Conservation (phyloP, 768 basidiomycete species). For the Mycena sanguinolenta region DNA sequence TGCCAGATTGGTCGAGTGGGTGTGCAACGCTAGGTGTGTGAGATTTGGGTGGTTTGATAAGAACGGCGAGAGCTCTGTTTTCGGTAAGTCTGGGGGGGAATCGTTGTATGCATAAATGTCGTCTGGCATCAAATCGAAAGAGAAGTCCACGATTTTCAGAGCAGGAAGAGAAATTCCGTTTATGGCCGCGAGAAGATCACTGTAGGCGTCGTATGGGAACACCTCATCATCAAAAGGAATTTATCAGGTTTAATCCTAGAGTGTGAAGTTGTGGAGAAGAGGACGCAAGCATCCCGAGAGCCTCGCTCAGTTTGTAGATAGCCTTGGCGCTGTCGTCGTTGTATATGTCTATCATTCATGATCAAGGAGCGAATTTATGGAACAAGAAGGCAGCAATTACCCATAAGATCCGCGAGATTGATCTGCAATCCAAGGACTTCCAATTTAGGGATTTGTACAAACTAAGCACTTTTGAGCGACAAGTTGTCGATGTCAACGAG, state of each 20-base stretch:
- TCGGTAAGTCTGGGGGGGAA: neutral
- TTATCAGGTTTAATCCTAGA: neutral
- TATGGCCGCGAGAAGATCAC: neutral
- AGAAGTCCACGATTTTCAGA: neutral
- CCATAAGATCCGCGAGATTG: neutral
- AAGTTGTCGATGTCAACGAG: neutral
- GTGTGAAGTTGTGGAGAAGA: neutral
- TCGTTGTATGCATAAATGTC: neutral
- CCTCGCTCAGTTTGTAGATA: neutral
- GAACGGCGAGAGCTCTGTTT: neutral
- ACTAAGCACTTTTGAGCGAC: neutral
- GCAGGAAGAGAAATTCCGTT: neutral
- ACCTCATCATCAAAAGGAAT: neutral
- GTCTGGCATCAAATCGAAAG: neutral
- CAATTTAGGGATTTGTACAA: neutral
- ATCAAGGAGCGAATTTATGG: neutral
- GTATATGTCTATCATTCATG: too few relatives aligned
- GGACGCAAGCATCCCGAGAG: neutral
- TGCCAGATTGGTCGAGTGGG: neutral
- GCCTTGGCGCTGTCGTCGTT: too few relatives aligned
- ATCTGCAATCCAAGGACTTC: constrained; percentile 5
- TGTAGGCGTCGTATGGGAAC: neutral
- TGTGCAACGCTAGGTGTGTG: neutral
- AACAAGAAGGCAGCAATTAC: neutral
- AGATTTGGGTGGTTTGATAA: neutral